A percentile compares a stretch with the other conserved stretches of the same genome.
phyloP scores from a whole-genome alignment of 108 stramenopile genomes.

The Bacterosira constricta region DNA sequence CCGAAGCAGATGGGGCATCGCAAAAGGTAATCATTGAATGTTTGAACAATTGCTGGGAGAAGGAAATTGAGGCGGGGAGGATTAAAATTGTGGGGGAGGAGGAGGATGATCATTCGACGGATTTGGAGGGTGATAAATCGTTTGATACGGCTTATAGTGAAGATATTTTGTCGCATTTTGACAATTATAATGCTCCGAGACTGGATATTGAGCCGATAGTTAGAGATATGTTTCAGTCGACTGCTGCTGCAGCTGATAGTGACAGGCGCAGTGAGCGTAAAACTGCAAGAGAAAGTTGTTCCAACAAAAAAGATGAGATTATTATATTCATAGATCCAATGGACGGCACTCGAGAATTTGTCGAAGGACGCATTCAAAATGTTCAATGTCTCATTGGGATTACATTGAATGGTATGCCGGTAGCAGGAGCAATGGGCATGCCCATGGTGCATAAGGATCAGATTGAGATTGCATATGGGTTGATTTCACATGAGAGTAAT shows the following conservation, averaged over 20 bases:
- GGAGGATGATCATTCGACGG: conserved; percentile 29
- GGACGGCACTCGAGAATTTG: conserved; percentile 87
- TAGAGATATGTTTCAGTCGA: conserved; percentile 11
- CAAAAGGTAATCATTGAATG: conserved; percentile 41
- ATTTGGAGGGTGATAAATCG: background rate
- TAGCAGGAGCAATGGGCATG: conserved; percentile 76
- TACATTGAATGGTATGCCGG: conserved; percentile 54
- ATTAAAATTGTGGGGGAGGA: conserved; percentile 48
- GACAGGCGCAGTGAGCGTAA: background rate
- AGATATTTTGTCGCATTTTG: conserved; percentile 19
- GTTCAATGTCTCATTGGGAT: conserved; percentile 81
- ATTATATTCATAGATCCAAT: conserved; percentile 82
- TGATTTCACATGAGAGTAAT: conserved; percentile 1
- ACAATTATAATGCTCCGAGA: conserved; percentile 30
- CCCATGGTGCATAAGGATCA: conserved; percentile 59
- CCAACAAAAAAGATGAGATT: conserved; percentile 1
- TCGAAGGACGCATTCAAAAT: conserved; percentile 77
- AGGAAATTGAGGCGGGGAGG: conserved; percentile 16
- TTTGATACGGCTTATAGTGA: conserved; percentile 9
- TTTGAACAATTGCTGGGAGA: conserved; percentile 31
- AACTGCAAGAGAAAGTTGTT: too few species aligned
- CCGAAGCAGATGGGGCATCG: conserved; percentile 52
- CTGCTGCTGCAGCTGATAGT: background rate
- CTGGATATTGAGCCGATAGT: conserved; percentile 31
- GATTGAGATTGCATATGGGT: conserved; percentile 43